Percentiles rank a stretch among this genome's conserved stretches.
Conservation (phyloP, 805 yeast genomes). For the Candida sithepensis region DNA sequence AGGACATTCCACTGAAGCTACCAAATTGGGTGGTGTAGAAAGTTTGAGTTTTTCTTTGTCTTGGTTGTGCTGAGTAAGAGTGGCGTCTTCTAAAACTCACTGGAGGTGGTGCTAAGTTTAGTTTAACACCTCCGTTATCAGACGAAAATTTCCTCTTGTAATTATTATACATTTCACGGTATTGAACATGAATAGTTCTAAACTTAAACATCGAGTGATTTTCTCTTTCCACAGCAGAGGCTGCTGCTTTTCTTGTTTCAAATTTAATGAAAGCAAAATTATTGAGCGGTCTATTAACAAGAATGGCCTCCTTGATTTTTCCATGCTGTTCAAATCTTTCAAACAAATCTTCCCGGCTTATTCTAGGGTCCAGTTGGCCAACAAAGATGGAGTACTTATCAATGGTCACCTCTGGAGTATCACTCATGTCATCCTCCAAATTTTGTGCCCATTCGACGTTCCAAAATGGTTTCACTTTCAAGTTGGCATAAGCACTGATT, state of each 20-base stretch:
- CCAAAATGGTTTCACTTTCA: conserved; percentile 53
- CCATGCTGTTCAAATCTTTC: conserved; percentile 71
- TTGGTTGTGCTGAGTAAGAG: conserved; percentile 13
- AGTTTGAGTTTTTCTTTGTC: conserved; percentile 12
- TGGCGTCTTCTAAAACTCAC: conserved; percentile 53
- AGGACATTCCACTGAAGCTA: conserved; percentile 15
- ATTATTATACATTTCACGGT: conserved; percentile 54
- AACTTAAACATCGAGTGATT: conserved; percentile 74
- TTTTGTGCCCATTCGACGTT: conserved; percentile 85
- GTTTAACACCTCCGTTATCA: conserved; percentile 24
- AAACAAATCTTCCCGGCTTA: conserved; percentile 50
- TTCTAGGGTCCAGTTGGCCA: conserved; percentile 61
- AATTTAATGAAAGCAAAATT: conserved; percentile 74
- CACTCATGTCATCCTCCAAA: conserved; percentile 46
- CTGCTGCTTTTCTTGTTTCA: conserved; percentile 67
- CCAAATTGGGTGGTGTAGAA: conserved; percentile 17
- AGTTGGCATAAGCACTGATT: conserved; percentile 72
- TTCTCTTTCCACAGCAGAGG: conserved; percentile 80
- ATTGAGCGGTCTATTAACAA: conserved; percentile 48
- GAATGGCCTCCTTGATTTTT: conserved; percentile 49
- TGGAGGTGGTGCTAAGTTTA: conserved; percentile 75
- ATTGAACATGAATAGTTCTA: conserved; percentile 82
- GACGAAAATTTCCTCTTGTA: conserved; percentile 28
- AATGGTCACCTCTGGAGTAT: conserved; percentile 41
- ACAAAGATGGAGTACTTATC: conserved; percentile 76